A percentile compares a stretch with the other conserved stretches of the same genome.
Evolutionary conservation across 345 rosid genomes (phyloP).

Genomic region (Gossypium raimondii): DNA sequence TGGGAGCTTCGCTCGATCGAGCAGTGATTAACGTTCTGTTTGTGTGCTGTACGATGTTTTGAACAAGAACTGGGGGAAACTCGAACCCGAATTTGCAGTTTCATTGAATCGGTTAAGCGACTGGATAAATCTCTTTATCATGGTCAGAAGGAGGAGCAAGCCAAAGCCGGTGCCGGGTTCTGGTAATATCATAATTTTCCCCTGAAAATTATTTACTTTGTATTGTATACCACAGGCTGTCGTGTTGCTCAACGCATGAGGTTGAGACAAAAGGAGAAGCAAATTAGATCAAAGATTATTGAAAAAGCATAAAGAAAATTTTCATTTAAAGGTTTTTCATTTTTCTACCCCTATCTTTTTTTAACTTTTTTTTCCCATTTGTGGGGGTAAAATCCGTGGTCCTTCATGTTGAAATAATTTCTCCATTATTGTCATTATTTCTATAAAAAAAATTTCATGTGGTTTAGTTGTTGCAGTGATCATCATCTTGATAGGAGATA

Average conservation of each 20-base stretch:
- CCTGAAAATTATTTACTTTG: background rate
- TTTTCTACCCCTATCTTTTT: background rate
- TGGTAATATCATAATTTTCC: background rate
- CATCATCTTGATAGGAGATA: too few relatives aligned
- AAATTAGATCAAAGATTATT: constrained; percentile 3
- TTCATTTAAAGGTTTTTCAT: constrained; percentile 15
- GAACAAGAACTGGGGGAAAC: background rate
- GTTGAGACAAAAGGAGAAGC: background rate
- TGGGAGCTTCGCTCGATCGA: constrained; percentile 86
- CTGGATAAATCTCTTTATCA: background rate
- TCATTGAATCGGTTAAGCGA: background rate
- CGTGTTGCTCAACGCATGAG: background rate
- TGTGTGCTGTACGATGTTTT: background rate
- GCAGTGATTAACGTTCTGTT: constrained; percentile 25
- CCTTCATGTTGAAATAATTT: constrained; percentile 20
- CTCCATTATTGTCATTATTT: too few relatives aligned
- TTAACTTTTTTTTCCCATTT: background rate
- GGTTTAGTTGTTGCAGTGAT: too few relatives aligned
- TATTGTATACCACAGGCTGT: background rate
- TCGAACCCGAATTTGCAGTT: background rate
- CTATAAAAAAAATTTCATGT: too few relatives aligned
- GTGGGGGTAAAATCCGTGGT: background rate
- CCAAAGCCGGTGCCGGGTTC: background rate
- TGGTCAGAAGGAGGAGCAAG: background rate
- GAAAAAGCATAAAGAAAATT: constrained; percentile 11